These are phyloP conservation scores for Fusarium pseudocircinatum DNA, from an alignment of 2,329 filamentous ascomycete genomes.

Conservation along the genomic window DNA sequence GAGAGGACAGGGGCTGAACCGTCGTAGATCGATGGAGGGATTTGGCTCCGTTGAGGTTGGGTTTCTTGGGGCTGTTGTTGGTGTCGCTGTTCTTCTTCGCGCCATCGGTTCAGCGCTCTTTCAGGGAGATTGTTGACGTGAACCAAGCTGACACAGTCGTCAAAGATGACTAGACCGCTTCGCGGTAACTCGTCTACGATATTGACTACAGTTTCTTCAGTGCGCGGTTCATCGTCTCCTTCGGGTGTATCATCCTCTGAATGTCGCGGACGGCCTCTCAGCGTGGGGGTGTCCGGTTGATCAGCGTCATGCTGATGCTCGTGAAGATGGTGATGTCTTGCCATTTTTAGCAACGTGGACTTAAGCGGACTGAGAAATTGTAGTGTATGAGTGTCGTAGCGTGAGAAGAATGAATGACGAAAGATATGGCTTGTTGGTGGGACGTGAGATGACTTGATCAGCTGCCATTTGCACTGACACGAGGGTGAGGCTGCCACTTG, in stretches of 20 bases:
- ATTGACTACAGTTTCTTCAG: not conserved
- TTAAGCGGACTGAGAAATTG: too few relatives aligned
- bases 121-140: not conserved
- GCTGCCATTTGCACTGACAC: not conserved
- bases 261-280: not conserved
- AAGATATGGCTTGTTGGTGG: not conserved
- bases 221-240: not conserved
- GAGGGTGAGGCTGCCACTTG: not conserved
- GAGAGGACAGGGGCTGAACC: not conserved
- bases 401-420: not conserved
- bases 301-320: not conserved
- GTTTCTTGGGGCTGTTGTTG: not conserved
- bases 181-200: not conserved
- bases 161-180: not conserved
- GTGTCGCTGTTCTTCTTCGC: not conserved
- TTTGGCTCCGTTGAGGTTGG: not conserved
- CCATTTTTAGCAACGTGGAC: too few relatives aligned
- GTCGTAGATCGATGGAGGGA: not conserved
- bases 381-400: too few relatives aligned
- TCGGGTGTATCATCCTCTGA: accelerated
- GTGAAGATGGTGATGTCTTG: not conserved
- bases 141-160: not conserved
- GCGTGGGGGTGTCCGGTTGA: not conserved
- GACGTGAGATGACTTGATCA: not conserved
- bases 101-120: not conserved